Evolutionary conservation across 306 rosid species (phyloP).

Genomic region (Hippophae gyantsensis): DNA sequence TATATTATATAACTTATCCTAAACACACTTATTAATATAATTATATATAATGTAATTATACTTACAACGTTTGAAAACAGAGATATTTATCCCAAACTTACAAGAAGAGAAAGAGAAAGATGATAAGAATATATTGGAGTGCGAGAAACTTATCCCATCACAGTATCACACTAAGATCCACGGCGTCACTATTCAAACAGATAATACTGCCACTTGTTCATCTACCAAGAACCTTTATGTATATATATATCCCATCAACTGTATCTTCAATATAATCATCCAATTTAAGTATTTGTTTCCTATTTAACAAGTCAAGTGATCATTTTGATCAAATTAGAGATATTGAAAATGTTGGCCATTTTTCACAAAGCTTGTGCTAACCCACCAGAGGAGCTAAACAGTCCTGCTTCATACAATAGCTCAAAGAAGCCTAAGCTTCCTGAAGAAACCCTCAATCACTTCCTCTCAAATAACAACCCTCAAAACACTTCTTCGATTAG

Average conservation of each 20-base stretch:
- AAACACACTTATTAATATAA: no score
- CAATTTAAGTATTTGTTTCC: neutral
- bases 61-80: no score
- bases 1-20: no score
- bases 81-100: neutral
- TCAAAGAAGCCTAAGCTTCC: constrained; percentile 76
- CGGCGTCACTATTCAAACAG: no score
- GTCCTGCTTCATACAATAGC: constrained; percentile 74
- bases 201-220: constrained; percentile 6
- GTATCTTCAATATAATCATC: no score
- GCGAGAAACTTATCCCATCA: constrained; percentile 47
- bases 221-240: no score
- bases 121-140: constrained; percentile 19
- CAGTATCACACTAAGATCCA: constrained; percentile 15
- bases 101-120: neutral
- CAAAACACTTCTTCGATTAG: constrained; percentile 51
- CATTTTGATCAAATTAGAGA: no score
- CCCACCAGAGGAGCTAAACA: constrained; percentile 90
- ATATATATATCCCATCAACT: no score
- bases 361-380: constrained; percentile 82
- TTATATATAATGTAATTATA: no score
- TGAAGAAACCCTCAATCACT: constrained; percentile 61
- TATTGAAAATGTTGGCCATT: constrained; percentile 61
- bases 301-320: no score
- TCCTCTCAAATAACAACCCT: constrained; percentile 56